phyloP scores from a whole-genome alignment of 257 asterid species.

The Capsicum baccatum region DNA sequence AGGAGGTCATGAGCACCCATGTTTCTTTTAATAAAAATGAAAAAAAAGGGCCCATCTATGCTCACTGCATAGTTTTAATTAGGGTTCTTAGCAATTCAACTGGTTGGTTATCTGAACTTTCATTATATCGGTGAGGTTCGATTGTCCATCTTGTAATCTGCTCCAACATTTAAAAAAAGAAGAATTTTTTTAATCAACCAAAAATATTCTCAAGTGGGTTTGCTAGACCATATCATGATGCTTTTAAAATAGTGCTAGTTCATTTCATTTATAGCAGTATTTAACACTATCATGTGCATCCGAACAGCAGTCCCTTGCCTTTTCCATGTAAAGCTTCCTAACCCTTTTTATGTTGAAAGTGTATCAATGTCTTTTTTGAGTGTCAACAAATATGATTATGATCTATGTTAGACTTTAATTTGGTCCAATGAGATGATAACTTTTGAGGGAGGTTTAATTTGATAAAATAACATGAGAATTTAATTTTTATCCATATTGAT shows the following conservation, averaged over 20 bases:
- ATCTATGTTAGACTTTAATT: not conserved
- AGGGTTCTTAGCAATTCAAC: no score
- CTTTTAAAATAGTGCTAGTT: not conserved
- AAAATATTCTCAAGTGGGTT: not conserved
- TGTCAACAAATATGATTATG: not conserved
- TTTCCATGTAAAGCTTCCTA: not conserved
- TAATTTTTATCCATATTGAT: not conserved
- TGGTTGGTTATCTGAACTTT: no score
- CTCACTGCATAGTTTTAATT: no score
- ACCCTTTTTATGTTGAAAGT: not conserved
- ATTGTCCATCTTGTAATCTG: no score
- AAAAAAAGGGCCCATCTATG: not conserved
- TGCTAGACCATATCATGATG: not conserved
- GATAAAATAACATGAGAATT: not conserved
- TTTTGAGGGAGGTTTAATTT: not conserved
- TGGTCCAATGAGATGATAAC: not conserved
- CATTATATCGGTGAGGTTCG: no score
- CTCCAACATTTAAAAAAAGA: no score
- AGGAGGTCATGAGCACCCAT: not conserved
- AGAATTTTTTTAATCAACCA: not conserved
- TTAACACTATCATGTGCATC: not conserved
- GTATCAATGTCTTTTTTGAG: not conserved
- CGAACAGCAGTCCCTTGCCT: not conserved
- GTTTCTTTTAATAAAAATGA: not conserved
- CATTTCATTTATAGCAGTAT: not conserved